These are phyloP conservation scores for Melaleuca alternifolia DNA, from an alignment of 345 rosid genomes.

Conservation along the genomic window DNA sequence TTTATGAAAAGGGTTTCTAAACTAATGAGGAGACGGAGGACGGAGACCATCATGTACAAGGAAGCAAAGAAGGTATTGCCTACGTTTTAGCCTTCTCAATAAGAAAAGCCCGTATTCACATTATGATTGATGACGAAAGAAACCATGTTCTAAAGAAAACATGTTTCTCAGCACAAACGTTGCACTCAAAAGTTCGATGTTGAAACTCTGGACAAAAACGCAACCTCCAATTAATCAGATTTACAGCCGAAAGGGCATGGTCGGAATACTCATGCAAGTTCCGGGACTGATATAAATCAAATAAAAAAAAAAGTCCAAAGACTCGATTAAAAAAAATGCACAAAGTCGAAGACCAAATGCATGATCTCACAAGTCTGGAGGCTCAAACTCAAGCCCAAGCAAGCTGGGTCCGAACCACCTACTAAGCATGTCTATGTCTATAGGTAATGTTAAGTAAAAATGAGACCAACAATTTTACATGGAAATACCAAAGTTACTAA, in stretches of 20 bases:
- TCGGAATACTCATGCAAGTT: neutral
- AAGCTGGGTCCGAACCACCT: too few species aligned
- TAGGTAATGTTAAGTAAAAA: neutral
- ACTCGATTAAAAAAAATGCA: neutral
- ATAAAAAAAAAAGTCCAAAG: neutral
- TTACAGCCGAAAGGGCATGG: too few species aligned
- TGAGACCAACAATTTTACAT: neutral
- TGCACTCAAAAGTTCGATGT: neutral
- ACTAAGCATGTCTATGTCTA: neutral
- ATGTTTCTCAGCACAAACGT: neutral
- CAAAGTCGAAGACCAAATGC: neutral
- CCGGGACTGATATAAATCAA: neutral
- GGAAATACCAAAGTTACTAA: neutral
- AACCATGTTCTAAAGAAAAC: neutral
- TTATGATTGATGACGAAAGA: neutral
- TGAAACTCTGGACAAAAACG: neutral
- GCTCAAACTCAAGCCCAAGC: too few species aligned
- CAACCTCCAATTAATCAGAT: too few species aligned
- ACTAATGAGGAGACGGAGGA: too few species aligned
- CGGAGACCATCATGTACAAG: too few species aligned
- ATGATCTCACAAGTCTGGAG: neutral
- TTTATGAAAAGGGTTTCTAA: too few species aligned
- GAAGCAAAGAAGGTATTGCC: too few species aligned
- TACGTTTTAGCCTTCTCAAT: too few species aligned
- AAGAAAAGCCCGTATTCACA: too few species aligned